A percentile compares a stretch with the other conserved stretches of the same genome.
Conservation (phyloP, 192 early-diverging fungal genomes). For the Coemansia sp. region DNA sequence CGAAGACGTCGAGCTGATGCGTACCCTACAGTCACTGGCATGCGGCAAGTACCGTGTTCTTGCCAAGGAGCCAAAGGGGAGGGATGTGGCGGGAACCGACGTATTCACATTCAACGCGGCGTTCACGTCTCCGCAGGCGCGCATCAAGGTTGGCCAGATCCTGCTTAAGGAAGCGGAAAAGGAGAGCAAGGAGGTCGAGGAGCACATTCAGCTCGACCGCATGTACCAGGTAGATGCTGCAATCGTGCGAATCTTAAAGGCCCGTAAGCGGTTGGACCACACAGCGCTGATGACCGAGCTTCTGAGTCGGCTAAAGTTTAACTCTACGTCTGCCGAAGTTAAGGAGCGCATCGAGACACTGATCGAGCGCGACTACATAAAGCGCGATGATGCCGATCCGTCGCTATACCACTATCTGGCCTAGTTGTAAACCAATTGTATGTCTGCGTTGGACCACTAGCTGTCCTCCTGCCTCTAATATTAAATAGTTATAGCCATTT, state of each 20-base stretch:
- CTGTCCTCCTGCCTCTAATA: background rate
- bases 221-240: slow-evolving; percentile 96
- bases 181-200: slow-evolving; percentile 87
- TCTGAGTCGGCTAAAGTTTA: slow-evolving; percentile 85
- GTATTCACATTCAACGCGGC: slow-evolving; percentile 41
- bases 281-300: slow-evolving; percentile 83
- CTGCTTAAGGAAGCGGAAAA: slow-evolving; percentile 84
- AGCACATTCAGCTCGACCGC: slow-evolving; percentile 92
- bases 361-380: slow-evolving; percentile 94
- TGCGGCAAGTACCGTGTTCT: slow-evolving; percentile 85
- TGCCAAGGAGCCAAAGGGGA: slow-evolving; percentile 67
- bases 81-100: slow-evolving; percentile 57
- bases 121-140: slow-evolving; percentile 54
- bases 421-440: slow-evolving; percentile 46
- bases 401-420: slow-evolving; percentile 87
- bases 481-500: background rate
- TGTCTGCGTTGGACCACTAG: background rate
- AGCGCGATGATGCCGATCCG: slow-evolving; percentile 80
- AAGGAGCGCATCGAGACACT: slow-evolving; percentile 97
- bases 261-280: slow-evolving; percentile 85
- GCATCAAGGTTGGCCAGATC: slow-evolving; percentile 90
- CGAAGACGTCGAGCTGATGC: slow-evolving; percentile 77
- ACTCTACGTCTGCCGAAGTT: slow-evolving; percentile 80
- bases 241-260: slow-evolving; percentile 98
- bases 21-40: slow-evolving; percentile 85